These are phyloP conservation scores for Fusarium sp. DNA, from an alignment of 2,329 filamentous ascomycete species.

Conservation along the genomic window DNA sequence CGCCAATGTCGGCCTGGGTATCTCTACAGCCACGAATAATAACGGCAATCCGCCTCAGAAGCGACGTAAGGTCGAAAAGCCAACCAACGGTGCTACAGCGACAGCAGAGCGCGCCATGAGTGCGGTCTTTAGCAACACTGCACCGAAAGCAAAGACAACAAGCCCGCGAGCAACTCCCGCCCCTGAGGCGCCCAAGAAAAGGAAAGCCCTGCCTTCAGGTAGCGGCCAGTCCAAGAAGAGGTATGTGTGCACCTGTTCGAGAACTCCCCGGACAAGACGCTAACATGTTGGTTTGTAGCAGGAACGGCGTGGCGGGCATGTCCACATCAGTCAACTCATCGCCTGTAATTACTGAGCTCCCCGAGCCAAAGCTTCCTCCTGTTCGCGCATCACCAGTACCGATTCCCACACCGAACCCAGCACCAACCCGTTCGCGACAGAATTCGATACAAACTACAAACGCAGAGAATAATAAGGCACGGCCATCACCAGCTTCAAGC, in stretches of 20 bases:
- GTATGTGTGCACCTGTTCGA: slow-evolving; percentile 59
- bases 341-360: slow-evolving; percentile 76
- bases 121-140: slow-evolving; percentile 62
- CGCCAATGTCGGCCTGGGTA: slow-evolving; percentile 71
- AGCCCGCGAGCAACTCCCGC: slow-evolving; percentile 78
- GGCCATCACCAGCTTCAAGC: slow-evolving; percentile 71
- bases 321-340: slow-evolving; percentile 82
- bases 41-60: slow-evolving; percentile 74
- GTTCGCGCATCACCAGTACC: slow-evolving; percentile 71
- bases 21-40: slow-evolving; percentile 65
- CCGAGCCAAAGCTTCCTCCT: slow-evolving; percentile 65
- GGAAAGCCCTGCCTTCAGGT: slow-evolving; percentile 71
- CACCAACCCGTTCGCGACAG: slow-evolving; percentile 78
- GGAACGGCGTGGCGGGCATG: slow-evolving; percentile 60
- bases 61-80: slow-evolving; percentile 84
- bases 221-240: slow-evolving; percentile 84
- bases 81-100: slow-evolving; percentile 59
- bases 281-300: slow-evolving; percentile 45
- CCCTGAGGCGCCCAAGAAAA: slow-evolving; percentile 78
- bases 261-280: neutral
- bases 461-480: slow-evolving; percentile 64
- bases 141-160: slow-evolving; percentile 67
- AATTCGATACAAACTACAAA: slow-evolving; percentile 73
- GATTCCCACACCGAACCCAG: slow-evolving; percentile 67
- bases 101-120: slow-evolving; percentile 78